Percentiles rank a stretch among this genome's conserved stretches.
These are phyloP conservation scores for Ettlia oleoabundans DNA, from an alignment of 139 green algal species.

Conservation along the genomic window DNA sequence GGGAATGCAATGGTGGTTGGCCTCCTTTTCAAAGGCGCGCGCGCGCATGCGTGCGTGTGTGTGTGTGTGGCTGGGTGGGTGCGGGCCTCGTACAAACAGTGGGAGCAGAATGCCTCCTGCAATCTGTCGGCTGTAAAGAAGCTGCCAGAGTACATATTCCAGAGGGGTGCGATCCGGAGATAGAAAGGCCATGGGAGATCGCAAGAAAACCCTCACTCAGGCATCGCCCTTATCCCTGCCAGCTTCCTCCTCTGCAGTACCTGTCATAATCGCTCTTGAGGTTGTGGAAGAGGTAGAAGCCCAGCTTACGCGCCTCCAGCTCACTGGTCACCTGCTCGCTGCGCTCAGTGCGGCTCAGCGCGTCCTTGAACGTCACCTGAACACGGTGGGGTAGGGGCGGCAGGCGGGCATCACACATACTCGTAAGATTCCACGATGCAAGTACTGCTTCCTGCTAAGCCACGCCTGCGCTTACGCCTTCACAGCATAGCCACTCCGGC, in stretches of 20 bases:
- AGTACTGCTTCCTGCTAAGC: no score
- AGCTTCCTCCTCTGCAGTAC: background rate
- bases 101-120: no score
- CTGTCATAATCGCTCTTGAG: slow-evolving; percentile 52
- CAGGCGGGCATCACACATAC: background rate
- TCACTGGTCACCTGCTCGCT: slow-evolving; percentile 51
- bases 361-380: slow-evolving; percentile 61
- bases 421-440: no score
- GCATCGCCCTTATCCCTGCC: background rate
- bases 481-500: no score
- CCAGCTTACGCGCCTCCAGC: slow-evolving; percentile 67
- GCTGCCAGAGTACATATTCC: no score
- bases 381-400: background rate
- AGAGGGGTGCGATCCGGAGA: no score
- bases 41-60: no score
- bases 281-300: slow-evolving; percentile 71
- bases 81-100: no score
- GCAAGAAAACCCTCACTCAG: background rate
- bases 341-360: slow-evolving; percentile 44
- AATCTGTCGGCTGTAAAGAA: no score
- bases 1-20: no score
- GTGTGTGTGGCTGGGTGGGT: background rate
- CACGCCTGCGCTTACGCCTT: no score
- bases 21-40: no score
- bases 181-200: background rate